Evolutionary conservation across 2,329 filamentous ascomycete genomes (phyloP).

Genomic region (Simplicillium sp.): DNA sequence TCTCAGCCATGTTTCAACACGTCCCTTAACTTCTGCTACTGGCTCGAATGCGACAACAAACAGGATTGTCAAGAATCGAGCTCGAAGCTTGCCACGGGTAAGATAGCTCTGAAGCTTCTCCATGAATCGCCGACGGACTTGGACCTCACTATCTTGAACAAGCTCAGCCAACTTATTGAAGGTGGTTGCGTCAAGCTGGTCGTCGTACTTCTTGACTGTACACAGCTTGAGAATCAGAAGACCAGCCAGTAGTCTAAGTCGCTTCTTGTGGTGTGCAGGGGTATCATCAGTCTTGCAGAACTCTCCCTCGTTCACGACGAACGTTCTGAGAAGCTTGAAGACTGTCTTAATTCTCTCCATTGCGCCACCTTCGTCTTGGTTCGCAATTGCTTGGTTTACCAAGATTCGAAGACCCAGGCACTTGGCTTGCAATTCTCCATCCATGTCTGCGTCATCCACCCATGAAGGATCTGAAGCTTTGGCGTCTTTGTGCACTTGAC

Average conservation of each 20-base stretch:
- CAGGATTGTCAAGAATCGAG: slow-evolving; percentile 79
- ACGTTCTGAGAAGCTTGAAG: slow-evolving; percentile 67
- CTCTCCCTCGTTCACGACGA: slow-evolving; percentile 71
- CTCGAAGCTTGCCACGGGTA: slow-evolving; percentile 57
- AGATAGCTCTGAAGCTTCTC: slow-evolving; percentile 87
- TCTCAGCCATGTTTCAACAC: slow-evolving; percentile 80
- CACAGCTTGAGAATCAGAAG: slow-evolving; percentile 79
- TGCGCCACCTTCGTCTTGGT: slow-evolving; percentile 38
- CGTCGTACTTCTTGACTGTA: slow-evolving; percentile 65
- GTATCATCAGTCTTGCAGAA: slow-evolving; percentile 67
- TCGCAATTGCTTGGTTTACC: slow-evolving; percentile 71
- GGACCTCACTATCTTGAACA: slow-evolving; percentile 64
- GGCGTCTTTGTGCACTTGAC: slow-evolving; percentile 57
- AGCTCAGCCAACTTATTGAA: slow-evolving; percentile 79
- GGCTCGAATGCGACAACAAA: slow-evolving; percentile 93
- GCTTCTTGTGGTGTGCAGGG: slow-evolving; percentile 66
- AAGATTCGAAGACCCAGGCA: slow-evolving; percentile 74
- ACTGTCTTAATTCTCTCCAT: slow-evolving; percentile 57
- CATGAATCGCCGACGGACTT: slow-evolving; percentile 72
- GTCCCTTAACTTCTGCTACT: slow-evolving; percentile 57
- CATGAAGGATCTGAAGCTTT: slow-evolving; percentile 50
- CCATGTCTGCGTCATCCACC: slow-evolving; percentile 57
- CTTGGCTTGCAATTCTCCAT: slow-evolving; percentile 78
- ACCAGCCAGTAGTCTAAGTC: slow-evolving; percentile 74
- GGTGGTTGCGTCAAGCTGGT: slow-evolving; percentile 58